Conservation (phyloP, 1,284 basidiomycete genomes). For the Rhodotorula sp. region DNA sequence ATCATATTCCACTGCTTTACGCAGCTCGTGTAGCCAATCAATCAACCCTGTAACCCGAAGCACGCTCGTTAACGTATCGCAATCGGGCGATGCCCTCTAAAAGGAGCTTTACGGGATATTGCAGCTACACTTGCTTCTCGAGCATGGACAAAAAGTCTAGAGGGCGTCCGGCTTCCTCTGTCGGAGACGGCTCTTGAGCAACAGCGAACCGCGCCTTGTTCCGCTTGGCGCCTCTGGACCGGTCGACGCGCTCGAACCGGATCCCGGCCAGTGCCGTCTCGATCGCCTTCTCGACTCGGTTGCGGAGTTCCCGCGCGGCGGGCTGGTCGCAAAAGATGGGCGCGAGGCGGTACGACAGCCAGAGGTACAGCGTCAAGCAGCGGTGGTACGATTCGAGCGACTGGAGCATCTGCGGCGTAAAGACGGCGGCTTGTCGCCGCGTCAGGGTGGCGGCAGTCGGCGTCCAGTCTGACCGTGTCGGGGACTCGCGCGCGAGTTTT, state of each 20-base stretch:
- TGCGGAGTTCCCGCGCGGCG: slow-evolving; percentile 50
- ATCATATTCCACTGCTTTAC: neutral
- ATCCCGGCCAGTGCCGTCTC: slow-evolving; percentile 48
- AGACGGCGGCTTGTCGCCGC: slow-evolving; percentile 11
- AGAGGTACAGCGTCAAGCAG: slow-evolving; percentile 77
- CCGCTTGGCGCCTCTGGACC: slow-evolving; percentile 17
- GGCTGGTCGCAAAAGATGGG: slow-evolving; percentile 67
- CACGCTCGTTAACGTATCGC: neutral
- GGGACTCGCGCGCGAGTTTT: too few species aligned
- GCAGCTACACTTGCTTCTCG: slow-evolving; percentile 1
- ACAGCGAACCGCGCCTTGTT: slow-evolving; percentile 19
- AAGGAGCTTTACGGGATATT: neutral
- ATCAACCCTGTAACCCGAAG: neutral
- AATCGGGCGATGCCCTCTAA: neutral
- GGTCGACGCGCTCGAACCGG: slow-evolving; percentile 42
- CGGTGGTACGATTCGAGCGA: slow-evolving; percentile 80
- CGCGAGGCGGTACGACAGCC: slow-evolving; percentile 77
- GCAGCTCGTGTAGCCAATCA: neutral
- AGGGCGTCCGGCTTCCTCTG: neutral
- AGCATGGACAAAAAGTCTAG: neutral
- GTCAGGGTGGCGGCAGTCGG: neutral
- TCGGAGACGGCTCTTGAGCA: neutral
- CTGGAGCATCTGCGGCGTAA: slow-evolving; percentile 19
- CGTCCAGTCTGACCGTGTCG: neutral
- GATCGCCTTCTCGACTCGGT: slow-evolving; percentile 39